These are phyloP conservation scores for Pseudopithomyces maydicus DNA, from an alignment of 2,329 filamentous ascomycete species.

Conservation along the genomic window DNA sequence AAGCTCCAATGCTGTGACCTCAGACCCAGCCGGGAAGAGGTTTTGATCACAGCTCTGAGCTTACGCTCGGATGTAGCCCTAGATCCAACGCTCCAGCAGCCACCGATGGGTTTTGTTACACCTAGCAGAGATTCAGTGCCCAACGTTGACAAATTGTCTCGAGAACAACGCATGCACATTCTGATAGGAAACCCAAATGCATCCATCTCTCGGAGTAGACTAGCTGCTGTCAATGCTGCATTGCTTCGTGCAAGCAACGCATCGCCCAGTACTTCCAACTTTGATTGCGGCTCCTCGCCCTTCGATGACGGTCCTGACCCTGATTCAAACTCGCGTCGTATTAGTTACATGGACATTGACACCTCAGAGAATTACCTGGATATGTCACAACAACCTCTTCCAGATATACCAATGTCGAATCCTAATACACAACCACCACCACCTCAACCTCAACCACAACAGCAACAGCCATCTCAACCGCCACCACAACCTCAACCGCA, in stretches of 20 bases:
- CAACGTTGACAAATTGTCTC: constrained; percentile 35
- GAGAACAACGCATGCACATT: constrained; percentile 43
- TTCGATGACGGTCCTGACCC: constrained; percentile 31
- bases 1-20: constrained; percentile 46
- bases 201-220: constrained; percentile 29
- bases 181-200: constrained; percentile 39
- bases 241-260: constrained; percentile 30
- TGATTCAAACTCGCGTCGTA: constrained; percentile 34
- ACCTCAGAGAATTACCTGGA: constrained; percentile 32
- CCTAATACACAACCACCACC: constrained; percentile 23
- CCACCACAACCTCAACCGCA: constrained; percentile 26
- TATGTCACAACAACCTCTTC: constrained; percentile 35
- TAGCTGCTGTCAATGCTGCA: constrained; percentile 39
- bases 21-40: constrained; percentile 42
- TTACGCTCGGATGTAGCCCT: constrained; percentile 40
- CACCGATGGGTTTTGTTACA: constrained; percentile 40
- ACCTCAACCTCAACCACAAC: constrained; percentile 20
- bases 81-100: constrained; percentile 32
- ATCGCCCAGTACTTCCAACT: constrained; percentile 22
- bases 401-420: constrained; percentile 25
- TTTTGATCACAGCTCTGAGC: constrained; percentile 42
- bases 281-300: constrained; percentile 30
- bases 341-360: constrained; percentile 47
- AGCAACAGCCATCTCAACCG: constrained; percentile 17
- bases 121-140: constrained; percentile 43